Conservation (phyloP, 106 monocot genomes). For the Phalaenopsis equestris region DNA sequence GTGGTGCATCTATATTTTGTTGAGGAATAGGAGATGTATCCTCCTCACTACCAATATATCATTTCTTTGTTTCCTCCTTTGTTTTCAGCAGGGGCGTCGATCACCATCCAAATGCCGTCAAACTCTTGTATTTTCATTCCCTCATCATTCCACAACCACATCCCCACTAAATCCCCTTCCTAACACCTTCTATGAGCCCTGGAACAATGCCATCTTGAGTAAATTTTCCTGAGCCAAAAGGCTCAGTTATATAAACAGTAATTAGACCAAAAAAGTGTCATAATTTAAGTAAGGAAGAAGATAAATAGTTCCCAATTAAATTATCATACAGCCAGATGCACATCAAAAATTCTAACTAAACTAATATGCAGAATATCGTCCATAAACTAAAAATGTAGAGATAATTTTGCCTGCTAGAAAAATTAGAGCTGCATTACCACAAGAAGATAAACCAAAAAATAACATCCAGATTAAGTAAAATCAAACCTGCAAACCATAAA, state of each 20-base stretch:
- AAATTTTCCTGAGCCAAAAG: neutral
- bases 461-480: neutral
- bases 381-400: constrained; percentile 2
- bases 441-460: neutral
- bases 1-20: no score
- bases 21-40: no score
- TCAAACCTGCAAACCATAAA: constrained; percentile 90
- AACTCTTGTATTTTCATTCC: no score
- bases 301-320: neutral
- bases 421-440: neutral
- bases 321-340: neutral
- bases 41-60: no score
- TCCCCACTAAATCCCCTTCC: no score
- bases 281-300: neutral
- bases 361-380: neutral
- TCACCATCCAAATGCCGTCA: no score
- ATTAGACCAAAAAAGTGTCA: neutral
- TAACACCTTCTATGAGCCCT: no score
- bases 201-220: no score
- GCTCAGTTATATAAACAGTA: neutral
- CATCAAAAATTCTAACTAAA: neutral
- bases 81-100: no score
- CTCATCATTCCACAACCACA: no score
- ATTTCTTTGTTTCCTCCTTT: no score
- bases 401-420: neutral